A percentile compares a stretch with the other conserved stretches of the same genome.
Evolutionary conservation across 805 yeast species (phyloP).

Genomic region (Wickerhamiella siamensis): DNA sequence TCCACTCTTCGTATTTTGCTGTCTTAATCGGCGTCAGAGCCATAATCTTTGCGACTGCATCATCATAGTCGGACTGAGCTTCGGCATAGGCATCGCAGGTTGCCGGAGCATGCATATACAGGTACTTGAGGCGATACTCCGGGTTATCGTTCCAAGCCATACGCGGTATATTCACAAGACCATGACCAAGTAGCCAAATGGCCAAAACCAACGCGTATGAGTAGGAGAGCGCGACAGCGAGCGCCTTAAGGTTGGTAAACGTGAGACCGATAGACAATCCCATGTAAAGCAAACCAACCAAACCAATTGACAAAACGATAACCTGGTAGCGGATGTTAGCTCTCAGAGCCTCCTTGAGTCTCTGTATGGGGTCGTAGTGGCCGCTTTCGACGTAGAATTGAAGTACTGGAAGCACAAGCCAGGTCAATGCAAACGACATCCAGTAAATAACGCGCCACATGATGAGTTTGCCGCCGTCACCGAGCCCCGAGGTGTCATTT

Average conservation of each 20-base stretch:
- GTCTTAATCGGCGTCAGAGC: slow-evolving; percentile 36
- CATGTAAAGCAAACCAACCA: slow-evolving; percentile 45
- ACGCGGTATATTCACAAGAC: slow-evolving; percentile 55
- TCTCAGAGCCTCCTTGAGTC: slow-evolving; percentile 42
- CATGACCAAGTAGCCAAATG: slow-evolving; percentile 76
- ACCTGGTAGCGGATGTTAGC: slow-evolving; percentile 48
- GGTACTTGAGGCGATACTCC: slow-evolving; percentile 24
- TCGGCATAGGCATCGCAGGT: slow-evolving; percentile 51
- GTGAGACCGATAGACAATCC: slow-evolving; percentile 40
- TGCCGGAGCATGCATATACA: slow-evolving; percentile 42
- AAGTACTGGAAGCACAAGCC: slow-evolving; percentile 58
- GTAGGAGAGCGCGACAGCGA: slow-evolving; percentile 64
- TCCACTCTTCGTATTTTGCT: slow-evolving; percentile 47
- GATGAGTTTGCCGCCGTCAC: slow-evolving; percentile 33
- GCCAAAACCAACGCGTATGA: slow-evolving; percentile 62
- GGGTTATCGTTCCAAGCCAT: slow-evolving; percentile 27
- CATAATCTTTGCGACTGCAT: slow-evolving; percentile 44
- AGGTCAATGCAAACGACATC: slow-evolving; percentile 65
- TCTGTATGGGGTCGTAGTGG: slow-evolving; percentile 33
- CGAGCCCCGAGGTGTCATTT: slow-evolving; percentile 31
- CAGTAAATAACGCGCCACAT: slow-evolving; percentile 70
- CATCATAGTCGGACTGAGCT: slow-evolving; percentile 45
- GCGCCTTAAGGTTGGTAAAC: slow-evolving; percentile 42
- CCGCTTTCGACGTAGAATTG: slow-evolving; percentile 68
- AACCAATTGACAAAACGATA: slow-evolving; percentile 37